Evolutionary conservation across 2,329 filamentous ascomycete species (phyloP), one percentile per base, ranked within the genome.

Genomic region (Colletotrichum lindemuthianum): DNA sequence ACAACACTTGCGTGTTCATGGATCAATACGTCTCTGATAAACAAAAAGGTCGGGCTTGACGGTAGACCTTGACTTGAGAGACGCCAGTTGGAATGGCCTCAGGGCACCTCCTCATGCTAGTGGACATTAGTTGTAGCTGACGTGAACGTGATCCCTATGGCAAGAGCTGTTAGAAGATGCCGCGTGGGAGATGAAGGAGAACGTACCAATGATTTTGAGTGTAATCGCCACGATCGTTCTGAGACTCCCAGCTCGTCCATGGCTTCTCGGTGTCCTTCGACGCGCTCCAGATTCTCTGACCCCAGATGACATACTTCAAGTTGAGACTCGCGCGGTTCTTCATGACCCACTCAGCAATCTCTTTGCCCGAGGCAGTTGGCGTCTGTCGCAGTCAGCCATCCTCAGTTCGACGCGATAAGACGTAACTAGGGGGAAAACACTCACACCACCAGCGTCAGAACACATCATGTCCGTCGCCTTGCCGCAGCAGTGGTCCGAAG

Each of bases 271-370:
- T 65, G 44, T 81, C 79, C 43, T 69, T 66, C 33, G 71, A 72
- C 5, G 76, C 70, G 53, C 73, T 76, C 81, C 80, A 83, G 69
- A 84, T 83, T 64, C 74, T 77, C 72, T 83, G 81, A 15, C 80
- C 81, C 80, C 80, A 84, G 67, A 83, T 83, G 51, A 84, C 76
- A 64, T 84, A 84, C 70, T 80, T 82, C 68, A 84, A 70, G 60
- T 78, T 77, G 8, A 82, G 74, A 6, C 71, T 40, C 33, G 48
- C 68, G 12, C 76, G 74, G 66, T 83, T 79, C 37, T 77, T 75
- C 81, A 83, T 83, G 32, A 79, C 74, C 79, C 81, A 84, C 69
- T 84, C 79, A 2, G 81, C 82, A 39, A 84, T 81, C 39, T 79
- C 72, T 24, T 74, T 73, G 8, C 81, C 81, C 1, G 76, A 77